Base-by-base conservation (phyloP, 2,329 filamentous ascomycete genomes). In the Sporothrix schenckii region DNA sequence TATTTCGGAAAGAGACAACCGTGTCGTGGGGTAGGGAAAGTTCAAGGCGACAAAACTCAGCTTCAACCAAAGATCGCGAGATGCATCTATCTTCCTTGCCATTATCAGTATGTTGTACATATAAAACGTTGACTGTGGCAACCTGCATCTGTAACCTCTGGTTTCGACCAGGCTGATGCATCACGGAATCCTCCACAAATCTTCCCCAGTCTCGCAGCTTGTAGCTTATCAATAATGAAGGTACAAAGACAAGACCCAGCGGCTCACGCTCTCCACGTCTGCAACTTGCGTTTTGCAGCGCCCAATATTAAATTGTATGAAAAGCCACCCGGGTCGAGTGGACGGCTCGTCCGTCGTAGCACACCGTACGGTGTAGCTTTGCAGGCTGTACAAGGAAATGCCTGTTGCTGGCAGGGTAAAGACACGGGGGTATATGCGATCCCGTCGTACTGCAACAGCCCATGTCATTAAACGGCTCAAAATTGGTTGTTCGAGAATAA, bases 11-110 rank as follows among this genome's bases (percentile, higher is more conserved):
- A 44, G 58, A 61, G 58, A 61, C 56, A 44, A 14, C n/a, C 44
- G 10, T 9, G 58, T 44, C 58, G 24, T 61, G 30, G 10, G 24
- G n/a, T 58, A 54, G 7, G 19, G 24, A 54, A 54, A 54, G 19
- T 4, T 5, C 52, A 30, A 11, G 21, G 52, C 13, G 52, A 53
- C 52, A 60, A 41, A 16, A n/a, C 13, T 4, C 56, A 14, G 39
- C 53, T n/a, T 19, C 47, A 30, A 9, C 14, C 47, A 49, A 39
- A 14, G 14, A 10, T 44, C 16, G 41, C 39, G 4, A 61, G 21
- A 61, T 47, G 39, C n/a, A 61, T 61, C n/a, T 47, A 61, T 61
- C n/a, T 47, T 61, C 58, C 58, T n/a, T 61, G 39, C 21, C n/a
- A 21, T 3, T 30, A 30, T 30, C 27, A 27, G 27, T 30, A 30